Base-by-base conservation (phyloP, 768 basidiomycete genomes). In the Pulveroboletus frians region DNA sequence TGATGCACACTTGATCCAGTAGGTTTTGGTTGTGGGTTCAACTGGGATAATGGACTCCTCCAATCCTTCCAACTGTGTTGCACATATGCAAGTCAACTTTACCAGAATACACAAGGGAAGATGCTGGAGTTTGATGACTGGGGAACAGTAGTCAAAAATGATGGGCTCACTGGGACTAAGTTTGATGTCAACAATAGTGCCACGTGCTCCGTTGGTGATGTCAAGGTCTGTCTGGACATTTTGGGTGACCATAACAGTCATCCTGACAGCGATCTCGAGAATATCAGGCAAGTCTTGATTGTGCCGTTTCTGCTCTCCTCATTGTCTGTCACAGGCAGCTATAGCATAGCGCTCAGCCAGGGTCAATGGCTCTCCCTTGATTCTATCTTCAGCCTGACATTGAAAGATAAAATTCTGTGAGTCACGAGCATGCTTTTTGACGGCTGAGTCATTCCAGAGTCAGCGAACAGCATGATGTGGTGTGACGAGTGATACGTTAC, bases 141-240 rank as follows among this genome's bases (percentile, higher is more conserved):
- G 23, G 5, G 23, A 23, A 5, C 5, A 5, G 5, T 3, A 5
- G 5, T 23, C 5, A 3, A 3, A 23, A 23, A 39, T 21, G 20
- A 2, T 13, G 4, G 38, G 20, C 7, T 39, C 3, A 9, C 26
- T 13, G 1, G 23, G 23, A 13, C 13, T 17, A 2, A 36, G 23
- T 3, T 21, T 13, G 5, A 55, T 26, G 23, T 14, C 10, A 1
- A 49, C 15, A n/a, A 51, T 3, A 0, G 13, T 51, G 2, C 71
- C 71, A 1, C 64, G 21, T 0, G 70, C 56, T 0, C 75, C 70
- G 42, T 75, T 76, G 1, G 73, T 65, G 0, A 76, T 42, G 31
- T 75, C 73, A 0, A 69, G 53, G 23, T 74, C 70, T 0, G 70
- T 74, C n/a, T 71, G 64, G 0, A 76, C 47, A 34, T 75, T 75